Evolutionary conservation across 2,329 filamentous ascomycete species (phyloP).

Genomic region (Stagonosporopsis vannaccii): DNA sequence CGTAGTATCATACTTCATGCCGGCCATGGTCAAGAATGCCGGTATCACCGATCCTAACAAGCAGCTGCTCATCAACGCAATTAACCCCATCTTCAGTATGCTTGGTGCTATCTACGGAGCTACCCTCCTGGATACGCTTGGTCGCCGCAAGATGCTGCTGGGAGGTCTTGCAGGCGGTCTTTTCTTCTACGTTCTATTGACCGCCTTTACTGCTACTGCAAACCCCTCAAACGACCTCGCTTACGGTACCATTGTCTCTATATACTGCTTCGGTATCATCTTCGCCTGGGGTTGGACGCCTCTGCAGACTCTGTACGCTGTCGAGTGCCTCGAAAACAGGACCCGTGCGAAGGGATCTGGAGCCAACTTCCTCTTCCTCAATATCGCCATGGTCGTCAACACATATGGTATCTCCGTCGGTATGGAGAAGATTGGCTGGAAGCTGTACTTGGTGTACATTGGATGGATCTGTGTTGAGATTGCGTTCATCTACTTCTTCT

Average conservation of each 20-base stretch:
- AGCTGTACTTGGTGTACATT: conserved; percentile 43
- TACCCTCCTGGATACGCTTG: conserved; percentile 43
- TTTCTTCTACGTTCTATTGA: conserved; percentile 45
- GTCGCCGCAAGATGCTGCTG: conserved; percentile 48
- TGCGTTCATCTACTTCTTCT: conserved; percentile 37
- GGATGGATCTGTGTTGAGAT: conserved; percentile 44
- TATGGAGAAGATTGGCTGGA: conserved; percentile 44
- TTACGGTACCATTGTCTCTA: conserved; percentile 51
- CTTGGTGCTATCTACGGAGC: conserved; percentile 50
- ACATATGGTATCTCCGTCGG: conserved; percentile 44
- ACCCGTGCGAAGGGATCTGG: conserved; percentile 49
- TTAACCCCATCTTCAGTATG: conserved; percentile 51
- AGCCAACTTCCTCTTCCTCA: conserved; percentile 45
- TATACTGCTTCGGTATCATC: conserved; percentile 52
- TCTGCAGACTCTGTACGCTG: conserved; percentile 50
- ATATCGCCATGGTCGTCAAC: conserved; percentile 45
- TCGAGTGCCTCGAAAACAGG: conserved; percentile 50
- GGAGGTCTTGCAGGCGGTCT: conserved; percentile 46
- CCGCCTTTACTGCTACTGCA: conserved; percentile 46
- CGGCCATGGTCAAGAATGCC: conserved; percentile 46
- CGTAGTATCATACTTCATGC: conserved; percentile 46
- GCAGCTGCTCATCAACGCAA: conserved; percentile 52
- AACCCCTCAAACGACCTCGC: conserved; percentile 35
- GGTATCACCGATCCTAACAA: conserved; percentile 47
- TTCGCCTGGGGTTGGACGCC: conserved; percentile 53